Conservation (phyloP, 1,139 yeast genomes). For the Protomyces lactucae-debilis region DNA sequence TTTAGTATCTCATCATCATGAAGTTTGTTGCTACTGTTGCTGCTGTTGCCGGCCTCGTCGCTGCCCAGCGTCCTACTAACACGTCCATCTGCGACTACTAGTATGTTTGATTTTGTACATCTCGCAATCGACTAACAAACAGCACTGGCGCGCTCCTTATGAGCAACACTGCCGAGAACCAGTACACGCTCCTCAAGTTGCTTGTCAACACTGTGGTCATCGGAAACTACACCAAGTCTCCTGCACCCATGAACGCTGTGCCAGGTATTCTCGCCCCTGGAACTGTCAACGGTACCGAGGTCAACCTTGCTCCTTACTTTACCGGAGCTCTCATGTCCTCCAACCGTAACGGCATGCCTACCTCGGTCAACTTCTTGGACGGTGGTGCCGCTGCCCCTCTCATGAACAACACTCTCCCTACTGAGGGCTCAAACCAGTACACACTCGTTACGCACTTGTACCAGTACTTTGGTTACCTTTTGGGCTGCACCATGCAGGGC, state of each 20-base stretch:
- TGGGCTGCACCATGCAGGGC: slow-evolving; percentile 24
- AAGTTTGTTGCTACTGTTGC: slow-evolving; percentile 14
- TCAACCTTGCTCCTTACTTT: slow-evolving; percentile 15
- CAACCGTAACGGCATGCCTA: slow-evolving; percentile 21
- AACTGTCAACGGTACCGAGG: slow-evolving; percentile 21
- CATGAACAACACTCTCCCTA: slow-evolving; percentile 20
- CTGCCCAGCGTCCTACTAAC: slow-evolving; percentile 24
- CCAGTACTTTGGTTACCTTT: slow-evolving; percentile 24
- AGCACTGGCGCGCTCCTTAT: slow-evolving; percentile 14
- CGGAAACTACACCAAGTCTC: slow-evolving; percentile 22
- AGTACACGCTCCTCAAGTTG: slow-evolving; percentile 23
- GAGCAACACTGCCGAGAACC: slow-evolving; percentile 25
- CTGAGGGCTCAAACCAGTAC: slow-evolving; percentile 21
- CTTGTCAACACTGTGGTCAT: slow-evolving; percentile 23
- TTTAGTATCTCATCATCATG: not conserved
- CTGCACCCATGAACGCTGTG: slow-evolving; percentile 22
- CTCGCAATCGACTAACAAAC: not conserved
- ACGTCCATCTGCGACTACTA: slow-evolving; percentile 25
- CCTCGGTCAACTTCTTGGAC: slow-evolving; percentile 17
- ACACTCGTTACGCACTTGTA: slow-evolving; percentile 18
- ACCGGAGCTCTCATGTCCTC: slow-evolving; percentile 4
- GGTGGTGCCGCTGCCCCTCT: slow-evolving; percentile 24
- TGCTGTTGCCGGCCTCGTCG: slow-evolving; percentile 16
- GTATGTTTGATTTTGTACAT: not conserved
- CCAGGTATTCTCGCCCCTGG: slow-evolving; percentile 22